Evolutionary conservation across 257 asterid genomes (phyloP), one percentile per base, ranked within the genome.

Genomic region (Parsonsia alboflavescens): DNA sequence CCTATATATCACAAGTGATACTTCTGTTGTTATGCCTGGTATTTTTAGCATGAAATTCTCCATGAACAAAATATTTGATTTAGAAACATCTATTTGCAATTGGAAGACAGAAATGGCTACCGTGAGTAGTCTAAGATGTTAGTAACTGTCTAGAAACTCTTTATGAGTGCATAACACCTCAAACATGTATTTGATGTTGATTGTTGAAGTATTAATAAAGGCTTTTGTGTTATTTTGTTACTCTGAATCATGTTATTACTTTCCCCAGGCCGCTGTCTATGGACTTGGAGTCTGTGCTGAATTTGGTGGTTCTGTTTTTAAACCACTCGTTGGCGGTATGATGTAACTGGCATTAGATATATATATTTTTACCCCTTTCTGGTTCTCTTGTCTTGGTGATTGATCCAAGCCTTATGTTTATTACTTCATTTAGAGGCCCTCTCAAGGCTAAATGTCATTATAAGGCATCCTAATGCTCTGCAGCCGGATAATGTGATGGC

Each of bases 211-310:
- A 17, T 45, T 64, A 0, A 41, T 50, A 57, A 45, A 81, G 65
- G 65, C 49, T 16, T 46, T 59, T 30, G 59, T 76, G 70, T 36
- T 57, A 36, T 71, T 39, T 70, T 63, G 74, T 72, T 39, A 75
- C 45, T 78, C 77, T 76, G 30, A 84, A 74, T 59, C 58, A 45
- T 64, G 15, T 70, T 16, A 2, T 74, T 79, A 41, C 61, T 74
- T 62, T 83, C 77, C 70, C 58, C 93, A 93, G 98, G 98, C 98
- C 78, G 96, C 98, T 76, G 94, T 93, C 9, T 93, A 93, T 87
- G 98, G 98, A 73, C 92, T 93, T 83, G 98, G 97, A 1, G 96
- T 93, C 30, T 93, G 98, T 87, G 98, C 98, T 10, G 98, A 93
- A 79, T 86, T 80, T 53, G 98, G 98, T 77, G 93, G 96, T 71